Base-by-base conservation (phyloP, 345 rosid species). In the Acer negundo region DNA sequence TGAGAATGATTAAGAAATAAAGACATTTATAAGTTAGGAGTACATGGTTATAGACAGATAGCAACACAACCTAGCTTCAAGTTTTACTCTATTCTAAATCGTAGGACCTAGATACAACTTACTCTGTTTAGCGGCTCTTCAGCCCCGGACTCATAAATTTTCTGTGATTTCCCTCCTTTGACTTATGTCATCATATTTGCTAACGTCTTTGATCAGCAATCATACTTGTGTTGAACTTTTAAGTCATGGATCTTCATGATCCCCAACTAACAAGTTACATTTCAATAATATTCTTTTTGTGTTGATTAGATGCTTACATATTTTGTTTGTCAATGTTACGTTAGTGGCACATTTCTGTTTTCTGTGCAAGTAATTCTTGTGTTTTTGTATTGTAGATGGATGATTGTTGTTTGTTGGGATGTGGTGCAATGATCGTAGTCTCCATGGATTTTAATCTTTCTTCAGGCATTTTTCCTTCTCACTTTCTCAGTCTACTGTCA, bases 381-480 rank as follows among this genome's bases (percentile, higher is more conserved):
- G 72, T 71, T 85, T 70, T 69, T 72, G 68, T 80, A 68, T 83
- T 87, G 89, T 88, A 90, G 92, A 90, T 85, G 93, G 91, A 89
- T 90, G 87, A 92, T 79, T 80, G 80, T 79, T 74, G 63, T 46
- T 67, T 78, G 67, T 75, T 73, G 76, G 69, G 80, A 73, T 83
- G 81, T 55, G 63, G 81, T 80, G 78, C 79, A 55, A 66, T 20
- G 81, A 31, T 76, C 59, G 24, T 76, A 22, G 53, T 73, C 66
- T 80, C 75, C 81, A 46, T 74, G 73, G 58, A 77, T 75, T 62
- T 68, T 73, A 69, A 13, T 74, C 63, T 67, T 72, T 62, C 73
- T 69, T 40, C 76, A 70, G 77, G 53, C 72, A 55, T 74, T 77
- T 10, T 76, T 72, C 31, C 31, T 28, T 28, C 31, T 28, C 31